Percentiles rank a stretch among this genome's conserved stretches.
These are phyloP conservation scores for Solanum lycopersicoides DNA, from an alignment of 257 asterid species.

Conservation along the genomic window DNA sequence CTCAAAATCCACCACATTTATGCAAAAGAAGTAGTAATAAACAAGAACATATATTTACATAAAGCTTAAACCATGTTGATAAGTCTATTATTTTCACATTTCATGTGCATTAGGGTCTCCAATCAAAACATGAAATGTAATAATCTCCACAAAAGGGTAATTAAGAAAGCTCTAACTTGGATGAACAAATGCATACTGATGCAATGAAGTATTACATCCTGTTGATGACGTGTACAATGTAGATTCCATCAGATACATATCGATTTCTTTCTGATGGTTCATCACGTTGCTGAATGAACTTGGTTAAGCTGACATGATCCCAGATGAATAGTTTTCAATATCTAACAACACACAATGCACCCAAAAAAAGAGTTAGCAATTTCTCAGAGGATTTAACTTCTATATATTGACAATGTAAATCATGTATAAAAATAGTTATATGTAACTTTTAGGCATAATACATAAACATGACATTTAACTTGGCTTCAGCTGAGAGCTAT, in stretches of 20 bases:
- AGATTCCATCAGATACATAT: not conserved
- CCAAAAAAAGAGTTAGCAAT: not conserved
- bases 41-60: not conserved
- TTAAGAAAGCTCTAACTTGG: not conserved
- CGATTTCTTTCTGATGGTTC: not conserved
- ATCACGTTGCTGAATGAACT: not conserved
- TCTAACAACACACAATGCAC: not conserved
- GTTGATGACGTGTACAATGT: not conserved
- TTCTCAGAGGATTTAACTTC: not conserved
- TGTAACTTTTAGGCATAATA: not conserved
- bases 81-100: not conserved
- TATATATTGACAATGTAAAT: not conserved
- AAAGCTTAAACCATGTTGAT: not conserved
- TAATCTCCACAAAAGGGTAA: not conserved
- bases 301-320: not conserved
- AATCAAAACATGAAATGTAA: not conserved
- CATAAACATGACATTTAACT: too few species aligned
- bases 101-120: not conserved
- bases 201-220: not conserved
- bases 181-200: not conserved
- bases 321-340: not conserved
- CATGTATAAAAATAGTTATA: not conserved
- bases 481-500: too few species aligned
- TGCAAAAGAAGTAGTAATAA: not conserved
- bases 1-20: not conserved